These are phyloP conservation scores for Daldinia eschscholtzii DNA, from an alignment of 2,329 filamentous ascomycete genomes.

Conservation along the genomic window DNA sequence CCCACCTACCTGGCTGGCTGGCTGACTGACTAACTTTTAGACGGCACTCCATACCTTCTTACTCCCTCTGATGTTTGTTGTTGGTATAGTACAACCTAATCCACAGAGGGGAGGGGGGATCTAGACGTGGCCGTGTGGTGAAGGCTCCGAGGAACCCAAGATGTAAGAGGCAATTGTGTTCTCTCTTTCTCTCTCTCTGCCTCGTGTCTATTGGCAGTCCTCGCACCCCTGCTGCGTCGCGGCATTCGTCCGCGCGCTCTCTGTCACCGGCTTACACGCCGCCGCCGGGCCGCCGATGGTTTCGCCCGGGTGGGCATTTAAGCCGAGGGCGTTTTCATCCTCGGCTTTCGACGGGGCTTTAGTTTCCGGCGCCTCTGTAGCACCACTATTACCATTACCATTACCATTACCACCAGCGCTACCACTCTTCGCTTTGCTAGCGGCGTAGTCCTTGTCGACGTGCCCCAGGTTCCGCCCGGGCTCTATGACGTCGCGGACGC, in stretches of 20 bases:
- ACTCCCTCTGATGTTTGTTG: neutral
- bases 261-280: conserved; percentile 18
- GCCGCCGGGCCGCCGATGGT: conserved; percentile 19
- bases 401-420: too few species aligned
- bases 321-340: conserved; percentile 23
- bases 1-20: conserved; percentile 3
- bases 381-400: neutral
- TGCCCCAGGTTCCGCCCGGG: conserved; percentile 84
- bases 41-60: neutral
- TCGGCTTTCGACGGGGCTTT: conserved; percentile 3
- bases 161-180: neutral
- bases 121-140: conserved; percentile 1
- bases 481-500: conserved; percentile 84
- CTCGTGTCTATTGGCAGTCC: conserved; percentile 52
- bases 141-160: neutral
- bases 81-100: conserved; percentile 5
- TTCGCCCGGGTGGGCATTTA: conserved; percentile 24
- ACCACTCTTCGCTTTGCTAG: neutral
- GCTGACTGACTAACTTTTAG: neutral
- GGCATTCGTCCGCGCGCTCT: conserved; percentile 26
- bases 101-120: neutral
- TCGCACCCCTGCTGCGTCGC: conserved; percentile 49
- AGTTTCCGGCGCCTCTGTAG: conserved; percentile 9
- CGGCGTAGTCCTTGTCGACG: conserved; percentile 70
- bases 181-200: neutral